Evolutionary conservation across 495 filamentous ascomycete genomes (phyloP).

Genomic region (Hypoxylon intermedium): DNA sequence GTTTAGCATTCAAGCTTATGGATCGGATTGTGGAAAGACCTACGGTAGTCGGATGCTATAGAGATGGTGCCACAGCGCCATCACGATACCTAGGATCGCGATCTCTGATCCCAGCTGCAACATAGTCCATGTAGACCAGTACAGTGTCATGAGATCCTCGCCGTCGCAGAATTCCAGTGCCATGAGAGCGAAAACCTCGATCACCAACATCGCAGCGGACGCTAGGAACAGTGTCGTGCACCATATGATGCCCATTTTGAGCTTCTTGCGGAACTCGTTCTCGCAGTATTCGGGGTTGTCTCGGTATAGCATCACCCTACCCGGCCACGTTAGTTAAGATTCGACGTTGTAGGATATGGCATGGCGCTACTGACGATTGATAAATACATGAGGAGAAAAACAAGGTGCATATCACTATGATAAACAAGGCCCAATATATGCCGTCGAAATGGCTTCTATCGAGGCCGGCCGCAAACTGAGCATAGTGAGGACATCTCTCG

Average conservation of each 20-base stretch:
- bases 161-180: constrained; percentile 57
- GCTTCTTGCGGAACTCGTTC: constrained; percentile 30
- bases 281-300: constrained; percentile 17
- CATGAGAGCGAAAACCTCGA: constrained; percentile 53
- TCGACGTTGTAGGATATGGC: neutral
- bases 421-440: constrained; percentile 58
- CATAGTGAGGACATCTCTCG: constrained; percentile 52
- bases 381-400: constrained; percentile 51
- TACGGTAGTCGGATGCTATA: constrained; percentile 50
- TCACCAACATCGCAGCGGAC: constrained; percentile 45
- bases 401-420: constrained; percentile 47
- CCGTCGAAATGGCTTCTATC: constrained; percentile 49
- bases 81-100: constrained; percentile 55
- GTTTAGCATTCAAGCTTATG: neutral
- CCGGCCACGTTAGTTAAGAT: constrained; percentile 10
- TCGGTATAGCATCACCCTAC: constrained; percentile 26
- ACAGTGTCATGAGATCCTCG: constrained; percentile 57
- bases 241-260: constrained; percentile 25
- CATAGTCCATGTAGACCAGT: constrained; percentile 58
- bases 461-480: constrained; percentile 51
- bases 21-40: constrained; percentile 2
- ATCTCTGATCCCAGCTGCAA: constrained; percentile 56
- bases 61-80: constrained; percentile 50
- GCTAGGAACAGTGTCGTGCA: constrained; percentile 47
- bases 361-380: constrained; percentile 45